Percentiles rank a stretch among this genome's conserved stretches.
phyloP scores from a whole-genome alignment of 176 grass and related monocot species.

The Aegilops speltoides region DNA sequence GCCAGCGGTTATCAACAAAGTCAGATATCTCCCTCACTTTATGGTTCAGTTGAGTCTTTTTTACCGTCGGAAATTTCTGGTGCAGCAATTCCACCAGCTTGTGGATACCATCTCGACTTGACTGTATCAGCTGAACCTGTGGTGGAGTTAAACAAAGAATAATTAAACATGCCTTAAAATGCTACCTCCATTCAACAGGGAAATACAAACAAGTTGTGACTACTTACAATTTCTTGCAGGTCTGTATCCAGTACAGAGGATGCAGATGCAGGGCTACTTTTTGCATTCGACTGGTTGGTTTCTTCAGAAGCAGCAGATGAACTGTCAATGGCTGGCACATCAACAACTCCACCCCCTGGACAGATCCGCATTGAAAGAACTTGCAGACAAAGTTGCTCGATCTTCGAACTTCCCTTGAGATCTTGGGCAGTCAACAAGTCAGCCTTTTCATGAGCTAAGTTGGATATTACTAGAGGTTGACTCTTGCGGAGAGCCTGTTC shows the following conservation, averaged over 20 bases:
- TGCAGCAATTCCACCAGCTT: slow-evolving; percentile 80
- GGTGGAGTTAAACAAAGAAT: slow-evolving; percentile 21
- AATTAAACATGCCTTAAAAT: slow-evolving; percentile 24
- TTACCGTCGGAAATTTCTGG: slow-evolving; percentile 58
- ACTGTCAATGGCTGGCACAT: slow-evolving; percentile 35
- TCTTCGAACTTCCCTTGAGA: slow-evolving; percentile 48
- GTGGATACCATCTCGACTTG: slow-evolving; percentile 69
- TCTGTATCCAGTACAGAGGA: slow-evolving; percentile 53
- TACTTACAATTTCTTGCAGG: slow-evolving; percentile 88
- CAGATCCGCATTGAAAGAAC: slow-evolving; percentile 75
- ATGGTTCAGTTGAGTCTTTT: slow-evolving; percentile 65
- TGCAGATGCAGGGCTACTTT: slow-evolving; percentile 35
- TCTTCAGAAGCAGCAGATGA: slow-evolving; percentile 37
- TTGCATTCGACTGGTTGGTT: slow-evolving; percentile 36
- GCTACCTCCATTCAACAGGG: slow-evolving; percentile 14
- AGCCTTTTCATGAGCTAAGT: slow-evolving; percentile 73
- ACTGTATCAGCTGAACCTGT: slow-evolving; percentile 70
- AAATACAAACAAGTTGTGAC: not conserved
- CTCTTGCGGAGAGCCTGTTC: slow-evolving; percentile 91
- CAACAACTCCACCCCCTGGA: slow-evolving; percentile 45
- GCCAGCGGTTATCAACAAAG: slow-evolving; percentile 82
- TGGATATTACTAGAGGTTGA: slow-evolving; percentile 82
- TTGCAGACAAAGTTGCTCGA: slow-evolving; percentile 85
- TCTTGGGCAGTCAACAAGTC: slow-evolving; percentile 48
- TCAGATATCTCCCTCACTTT: slow-evolving; percentile 87